Conservation (phyloP, 306 rosid genomes). For the Alnus rubra region DNA sequence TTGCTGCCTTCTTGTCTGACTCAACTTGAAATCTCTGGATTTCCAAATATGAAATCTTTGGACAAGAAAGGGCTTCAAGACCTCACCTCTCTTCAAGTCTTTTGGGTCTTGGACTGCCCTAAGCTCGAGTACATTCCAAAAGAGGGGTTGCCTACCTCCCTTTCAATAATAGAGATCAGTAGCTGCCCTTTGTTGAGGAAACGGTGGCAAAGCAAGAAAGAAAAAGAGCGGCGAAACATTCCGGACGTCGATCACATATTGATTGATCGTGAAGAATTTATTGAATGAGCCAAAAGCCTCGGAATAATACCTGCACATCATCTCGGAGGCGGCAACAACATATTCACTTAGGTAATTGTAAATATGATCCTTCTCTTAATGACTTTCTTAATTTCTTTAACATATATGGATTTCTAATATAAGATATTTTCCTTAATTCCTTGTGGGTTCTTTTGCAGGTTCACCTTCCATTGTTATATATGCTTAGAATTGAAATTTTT, state of each 20-base stretch:
- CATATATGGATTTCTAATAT: background rate
- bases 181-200: background rate
- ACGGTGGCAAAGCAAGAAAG: background rate
- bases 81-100: background rate
- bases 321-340: no score
- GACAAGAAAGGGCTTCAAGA: background rate
- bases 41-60: background rate
- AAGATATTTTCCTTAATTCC: no score
- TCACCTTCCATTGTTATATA: background rate
- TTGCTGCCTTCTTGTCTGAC: background rate
- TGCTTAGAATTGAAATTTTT: no score
- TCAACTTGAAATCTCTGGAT: rapidly evolving
- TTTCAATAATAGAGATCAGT: rapidly evolving
- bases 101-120: rapidly evolving
- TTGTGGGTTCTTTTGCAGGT: no score
- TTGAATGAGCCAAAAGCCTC: background rate
- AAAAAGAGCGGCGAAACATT: background rate
- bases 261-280: background rate
- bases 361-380: no score
- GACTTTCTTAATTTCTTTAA: no score
- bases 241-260: background rate
- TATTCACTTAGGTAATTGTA: no score
- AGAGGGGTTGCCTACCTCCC: background rate
- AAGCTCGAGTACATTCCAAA: conserved; percentile 21
- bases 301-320: no score